Evolutionary conservation across 805 yeast species (phyloP).

Genomic region (Maudiozyma turicensis): DNA sequence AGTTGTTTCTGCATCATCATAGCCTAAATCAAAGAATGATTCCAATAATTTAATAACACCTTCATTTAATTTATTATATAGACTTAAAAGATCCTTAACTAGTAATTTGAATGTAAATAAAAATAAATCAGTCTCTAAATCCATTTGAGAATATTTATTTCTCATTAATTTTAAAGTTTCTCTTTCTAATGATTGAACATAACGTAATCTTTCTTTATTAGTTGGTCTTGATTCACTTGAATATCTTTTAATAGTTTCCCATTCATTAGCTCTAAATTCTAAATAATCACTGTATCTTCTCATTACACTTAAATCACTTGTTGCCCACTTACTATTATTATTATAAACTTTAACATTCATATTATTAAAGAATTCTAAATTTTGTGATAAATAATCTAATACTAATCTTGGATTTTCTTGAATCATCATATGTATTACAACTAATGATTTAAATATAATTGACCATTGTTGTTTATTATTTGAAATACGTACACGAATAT

Average conservation of each 20-base stretch:
- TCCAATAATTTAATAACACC: constrained; percentile 90
- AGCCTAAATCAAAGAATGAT: constrained; percentile 88
- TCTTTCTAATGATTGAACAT: constrained; percentile 72
- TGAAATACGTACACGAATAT: constrained; percentile 55
- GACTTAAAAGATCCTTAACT: constrained; percentile 73
- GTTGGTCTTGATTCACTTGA: not conserved
- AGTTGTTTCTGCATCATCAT: constrained; percentile 76
- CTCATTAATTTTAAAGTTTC: constrained; percentile 68
- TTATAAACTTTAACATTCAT: constrained; percentile 3
- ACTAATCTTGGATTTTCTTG: constrained; percentile 43
- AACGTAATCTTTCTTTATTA: constrained; percentile 33
- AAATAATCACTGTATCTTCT: constrained; percentile 67
- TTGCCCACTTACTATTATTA: constrained; percentile 23
- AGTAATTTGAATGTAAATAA: constrained; percentile 76
- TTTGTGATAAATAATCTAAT: constrained; percentile 44
- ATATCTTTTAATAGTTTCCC: constrained; percentile 13
- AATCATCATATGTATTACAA: constrained; percentile 83
- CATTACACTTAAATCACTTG: constrained; percentile 45
- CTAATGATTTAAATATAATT: constrained; percentile 72
- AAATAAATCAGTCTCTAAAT: constrained; percentile 68
- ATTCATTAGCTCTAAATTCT: constrained; percentile 59
- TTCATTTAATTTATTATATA: constrained; percentile 86
- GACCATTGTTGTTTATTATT: constrained; percentile 75
- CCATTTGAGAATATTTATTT: constrained; percentile 70
- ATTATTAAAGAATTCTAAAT: constrained; percentile 38